Conservation (phyloP, 371 early-diverging fungal genomes). For the Batkoa obscura region DNA sequence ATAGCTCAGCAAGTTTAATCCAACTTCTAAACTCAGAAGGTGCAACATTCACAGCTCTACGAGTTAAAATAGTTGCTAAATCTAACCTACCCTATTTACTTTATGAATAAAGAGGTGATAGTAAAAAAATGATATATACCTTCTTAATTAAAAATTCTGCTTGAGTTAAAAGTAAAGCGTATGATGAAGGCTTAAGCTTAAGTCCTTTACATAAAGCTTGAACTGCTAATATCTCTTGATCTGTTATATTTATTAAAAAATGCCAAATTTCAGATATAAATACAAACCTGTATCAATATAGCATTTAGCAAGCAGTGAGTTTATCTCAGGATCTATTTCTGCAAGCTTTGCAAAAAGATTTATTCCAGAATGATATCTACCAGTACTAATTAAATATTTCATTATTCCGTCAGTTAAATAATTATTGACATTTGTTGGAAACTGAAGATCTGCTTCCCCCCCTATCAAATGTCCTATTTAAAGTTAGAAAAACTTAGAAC, state of each 20-base stretch:
- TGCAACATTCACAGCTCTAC: constrained; percentile 77
- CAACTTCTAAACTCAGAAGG: constrained; percentile 91
- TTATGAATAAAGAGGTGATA: background rate
- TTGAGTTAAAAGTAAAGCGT: constrained; percentile 65
- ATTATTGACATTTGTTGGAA: constrained; percentile 70
- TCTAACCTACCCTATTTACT: constrained; percentile 22
- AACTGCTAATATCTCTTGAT: constrained; percentile 81
- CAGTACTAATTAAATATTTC: constrained; percentile 69
- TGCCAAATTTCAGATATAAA: background rate
- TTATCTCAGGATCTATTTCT: constrained; percentile 70
- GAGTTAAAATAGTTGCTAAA: constrained; percentile 65
- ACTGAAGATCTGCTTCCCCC: constrained; percentile 78
- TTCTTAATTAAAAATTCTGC: constrained; percentile 64
- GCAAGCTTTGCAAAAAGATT: constrained; percentile 61
- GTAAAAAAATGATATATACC: constrained; percentile 16
- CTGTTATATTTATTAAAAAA: constrained; percentile 11
- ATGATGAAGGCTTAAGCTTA: constrained; percentile 56
- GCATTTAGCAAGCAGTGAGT: constrained; percentile 57
- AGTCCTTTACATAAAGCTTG: constrained; percentile 61
- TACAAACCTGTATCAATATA: constrained; percentile 38
- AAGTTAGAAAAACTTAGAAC: constrained; percentile 1
- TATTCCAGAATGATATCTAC: constrained; percentile 55
- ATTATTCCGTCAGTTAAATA: constrained; percentile 63
- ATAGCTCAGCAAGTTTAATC: constrained; percentile 80
- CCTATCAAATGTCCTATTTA: constrained; percentile 79